Conservation (phyloP, 2,329 filamentous ascomycete species). For the Epichloe sylvatica region DNA sequence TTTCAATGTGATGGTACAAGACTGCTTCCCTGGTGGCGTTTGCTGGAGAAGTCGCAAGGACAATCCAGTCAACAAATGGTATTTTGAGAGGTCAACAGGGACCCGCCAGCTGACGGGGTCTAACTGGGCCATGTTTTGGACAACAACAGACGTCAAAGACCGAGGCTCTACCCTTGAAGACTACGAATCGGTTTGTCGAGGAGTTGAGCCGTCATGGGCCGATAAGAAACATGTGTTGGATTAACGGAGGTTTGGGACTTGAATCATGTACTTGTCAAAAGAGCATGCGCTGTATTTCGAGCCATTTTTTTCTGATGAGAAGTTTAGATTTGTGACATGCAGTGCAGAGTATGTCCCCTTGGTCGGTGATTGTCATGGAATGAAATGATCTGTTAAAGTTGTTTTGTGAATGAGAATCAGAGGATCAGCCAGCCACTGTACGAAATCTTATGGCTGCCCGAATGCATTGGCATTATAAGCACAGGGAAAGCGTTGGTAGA, state of each 20-base stretch:
- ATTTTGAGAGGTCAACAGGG: slow-evolving; percentile 80
- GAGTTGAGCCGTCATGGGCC: slow-evolving; percentile 46
- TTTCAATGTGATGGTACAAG: slow-evolving; percentile 86
- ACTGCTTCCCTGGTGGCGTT: slow-evolving; percentile 76
- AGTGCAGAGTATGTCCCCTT: too few relatives aligned
- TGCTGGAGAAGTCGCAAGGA: slow-evolving; percentile 83
- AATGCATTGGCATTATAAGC: too few relatives aligned
- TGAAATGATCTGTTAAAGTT: too few relatives aligned
- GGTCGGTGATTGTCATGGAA: too few relatives aligned
- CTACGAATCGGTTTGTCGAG: slow-evolving; percentile 62
- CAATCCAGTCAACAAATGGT: slow-evolving; percentile 98
- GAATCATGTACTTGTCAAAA: too few relatives aligned
- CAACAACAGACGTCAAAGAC: slow-evolving; percentile 51
- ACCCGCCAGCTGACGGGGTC: slow-evolving; percentile 69
- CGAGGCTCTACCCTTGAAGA: slow-evolving; percentile 44
- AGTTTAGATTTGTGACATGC: too few relatives aligned
- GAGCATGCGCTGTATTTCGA: too few relatives aligned
- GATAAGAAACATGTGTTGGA: slow-evolving; percentile 39
- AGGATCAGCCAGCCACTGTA: too few relatives aligned
- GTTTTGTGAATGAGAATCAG: too few relatives aligned
- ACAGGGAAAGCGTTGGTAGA: too few relatives aligned
- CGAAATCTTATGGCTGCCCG: too few relatives aligned
- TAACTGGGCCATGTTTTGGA: slow-evolving; percentile 99
- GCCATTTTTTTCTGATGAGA: too few relatives aligned
- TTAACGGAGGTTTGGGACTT: slow-evolving; percentile 17